These are phyloP conservation scores for Saksenaea oblongispora DNA, from an alignment of 371 early-diverging fungal species.

Conservation along the genomic window DNA sequence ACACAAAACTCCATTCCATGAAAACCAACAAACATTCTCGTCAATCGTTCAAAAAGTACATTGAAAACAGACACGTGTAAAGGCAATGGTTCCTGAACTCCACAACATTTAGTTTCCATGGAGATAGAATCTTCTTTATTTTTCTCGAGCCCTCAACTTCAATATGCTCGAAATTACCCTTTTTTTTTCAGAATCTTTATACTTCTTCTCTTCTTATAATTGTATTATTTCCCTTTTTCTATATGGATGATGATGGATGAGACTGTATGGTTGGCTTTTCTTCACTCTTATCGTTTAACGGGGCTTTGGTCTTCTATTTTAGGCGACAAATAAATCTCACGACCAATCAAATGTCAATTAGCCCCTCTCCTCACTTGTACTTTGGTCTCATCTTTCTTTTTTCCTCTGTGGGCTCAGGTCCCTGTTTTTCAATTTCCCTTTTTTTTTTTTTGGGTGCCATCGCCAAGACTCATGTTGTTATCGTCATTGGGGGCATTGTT, in stretches of 20 bases:
- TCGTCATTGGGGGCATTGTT: conserved; percentile 18
- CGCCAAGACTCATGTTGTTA: conserved; percentile 1
- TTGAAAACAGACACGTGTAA: conserved; percentile 4
- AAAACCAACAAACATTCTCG: not conserved
- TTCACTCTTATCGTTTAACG: not conserved
- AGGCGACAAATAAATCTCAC: conserved; percentile 5
- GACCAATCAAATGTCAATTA: not conserved
- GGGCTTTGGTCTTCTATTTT: conserved; percentile 3
- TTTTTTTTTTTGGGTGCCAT: not conserved
- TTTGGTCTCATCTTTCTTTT: not conserved
- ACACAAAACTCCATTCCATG: not conserved
- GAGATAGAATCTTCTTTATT: not conserved
- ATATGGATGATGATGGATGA: too few species aligned
- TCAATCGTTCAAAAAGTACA: not conserved
- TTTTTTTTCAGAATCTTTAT: not conserved
- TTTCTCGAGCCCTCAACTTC: too few species aligned
- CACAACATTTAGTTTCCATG: not conserved
- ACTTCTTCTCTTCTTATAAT: too few species aligned
- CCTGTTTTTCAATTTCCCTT: not conserved
- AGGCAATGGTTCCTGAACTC: not conserved
- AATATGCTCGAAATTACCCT: too few species aligned
- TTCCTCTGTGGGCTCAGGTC: not conserved
- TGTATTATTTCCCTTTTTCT: too few species aligned
- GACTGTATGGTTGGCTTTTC: too few species aligned
- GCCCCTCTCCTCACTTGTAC: not conserved